phyloP scores from a whole-genome alignment of 495 filamentous ascomycete species.

The Penicillium argentinense region DNA sequence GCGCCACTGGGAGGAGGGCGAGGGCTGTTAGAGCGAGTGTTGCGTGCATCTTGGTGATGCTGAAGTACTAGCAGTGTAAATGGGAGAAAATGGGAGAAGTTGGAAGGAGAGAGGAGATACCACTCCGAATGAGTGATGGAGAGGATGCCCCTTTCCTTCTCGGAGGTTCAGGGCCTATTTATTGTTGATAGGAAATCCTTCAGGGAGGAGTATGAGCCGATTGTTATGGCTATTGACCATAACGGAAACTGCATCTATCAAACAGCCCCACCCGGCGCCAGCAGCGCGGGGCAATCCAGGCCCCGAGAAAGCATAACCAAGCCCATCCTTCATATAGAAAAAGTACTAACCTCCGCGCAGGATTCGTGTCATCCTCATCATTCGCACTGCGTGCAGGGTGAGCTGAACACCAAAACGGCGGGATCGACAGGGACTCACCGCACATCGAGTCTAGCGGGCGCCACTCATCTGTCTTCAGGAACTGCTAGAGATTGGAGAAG shows the following conservation, averaged over 20 bases:
- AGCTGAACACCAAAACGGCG: neutral
- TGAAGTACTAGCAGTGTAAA: neutral
- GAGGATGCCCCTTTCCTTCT: too few species aligned
- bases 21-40: constrained; percentile 5
- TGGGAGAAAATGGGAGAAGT: neutral
- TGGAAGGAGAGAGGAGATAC: neutral
- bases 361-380: neutral
- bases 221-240: too few species aligned
- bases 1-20: constrained; percentile 6
- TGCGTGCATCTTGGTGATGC: constrained; percentile 6
- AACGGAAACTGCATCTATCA: too few species aligned
- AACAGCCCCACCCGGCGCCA: too few species aligned
- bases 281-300: too few species aligned
- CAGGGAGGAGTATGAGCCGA: too few species aligned
- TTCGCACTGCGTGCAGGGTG: neutral
- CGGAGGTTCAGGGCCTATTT: too few species aligned
- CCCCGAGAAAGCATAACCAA: too few species aligned
- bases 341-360: too few species aligned
- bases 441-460: neutral
- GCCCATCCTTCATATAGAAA: too few species aligned
- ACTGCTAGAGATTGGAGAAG: neutral
- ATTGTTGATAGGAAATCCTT: too few species aligned
- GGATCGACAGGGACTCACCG: constrained; percentile 3
- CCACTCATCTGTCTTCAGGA: neutral
- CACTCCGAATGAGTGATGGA: too few species aligned